phyloP scores from a whole-genome alignment of 305 asterid genomes.

The Fraxinus platypoda region DNA sequence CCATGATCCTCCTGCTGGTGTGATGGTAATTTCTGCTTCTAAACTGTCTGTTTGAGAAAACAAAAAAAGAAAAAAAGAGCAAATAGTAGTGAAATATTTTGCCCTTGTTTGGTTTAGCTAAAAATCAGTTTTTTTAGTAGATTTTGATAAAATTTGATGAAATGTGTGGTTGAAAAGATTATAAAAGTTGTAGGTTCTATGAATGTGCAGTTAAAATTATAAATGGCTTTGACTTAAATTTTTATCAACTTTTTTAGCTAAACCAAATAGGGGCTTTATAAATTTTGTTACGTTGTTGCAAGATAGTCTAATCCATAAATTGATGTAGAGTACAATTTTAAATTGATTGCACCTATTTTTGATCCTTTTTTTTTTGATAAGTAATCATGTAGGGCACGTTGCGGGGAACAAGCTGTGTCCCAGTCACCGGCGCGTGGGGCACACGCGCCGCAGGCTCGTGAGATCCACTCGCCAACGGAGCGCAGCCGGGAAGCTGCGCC shows the following conservation, averaged over 20 bases:
- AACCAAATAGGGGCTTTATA: neutral
- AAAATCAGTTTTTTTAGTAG: neutral
- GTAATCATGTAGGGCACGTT: too few species aligned
- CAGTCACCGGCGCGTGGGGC: too few species aligned
- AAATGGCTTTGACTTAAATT: neutral
- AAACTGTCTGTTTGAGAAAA: neutral
- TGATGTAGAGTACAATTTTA: neutral
- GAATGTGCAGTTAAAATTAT: neutral
- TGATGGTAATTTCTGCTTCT: slow-evolving; percentile 46
- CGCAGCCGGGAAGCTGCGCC: too few species aligned
- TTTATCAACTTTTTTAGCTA: neutral
- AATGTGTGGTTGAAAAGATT: neutral
- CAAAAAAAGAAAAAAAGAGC: neutral
- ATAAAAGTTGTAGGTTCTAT: neutral
- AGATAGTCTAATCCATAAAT: neutral
- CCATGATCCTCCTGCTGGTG: slow-evolving; percentile 88
- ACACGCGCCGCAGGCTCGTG: too few species aligned
- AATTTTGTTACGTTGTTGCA: neutral
- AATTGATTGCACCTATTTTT: neutral
- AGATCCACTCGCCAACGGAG: too few species aligned
- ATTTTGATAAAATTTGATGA: neutral
- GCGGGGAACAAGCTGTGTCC: too few species aligned
- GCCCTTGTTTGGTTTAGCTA: neutral
- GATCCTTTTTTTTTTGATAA: too few species aligned
- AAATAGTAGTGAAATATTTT: neutral